Conservation (phyloP, 2,329 filamentous ascomycete genomes). For the Verticillium nonalfalfae region DNA sequence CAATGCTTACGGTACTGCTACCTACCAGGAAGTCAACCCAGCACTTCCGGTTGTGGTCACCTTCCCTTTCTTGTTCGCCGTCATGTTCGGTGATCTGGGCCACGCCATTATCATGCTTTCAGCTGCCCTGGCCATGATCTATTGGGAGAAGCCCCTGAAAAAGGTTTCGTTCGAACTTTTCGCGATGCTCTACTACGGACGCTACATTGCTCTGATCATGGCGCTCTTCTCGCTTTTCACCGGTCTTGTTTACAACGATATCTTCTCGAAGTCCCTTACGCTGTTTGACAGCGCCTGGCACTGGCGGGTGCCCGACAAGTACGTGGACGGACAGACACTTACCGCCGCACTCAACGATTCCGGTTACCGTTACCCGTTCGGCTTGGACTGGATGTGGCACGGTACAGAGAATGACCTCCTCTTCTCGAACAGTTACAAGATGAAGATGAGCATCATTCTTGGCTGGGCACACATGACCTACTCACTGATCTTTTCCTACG, state of each 20-base stretch:
- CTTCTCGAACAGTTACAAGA: constrained; percentile 98
- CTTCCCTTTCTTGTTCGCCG: constrained; percentile 98
- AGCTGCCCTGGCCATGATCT: constrained; percentile 86
- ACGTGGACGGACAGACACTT: constrained; percentile 58
- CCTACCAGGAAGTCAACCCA: constrained; percentile 96
- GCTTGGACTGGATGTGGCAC: constrained; percentile 95
- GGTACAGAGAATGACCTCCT: constrained; percentile 90
- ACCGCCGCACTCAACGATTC: constrained; percentile 58
- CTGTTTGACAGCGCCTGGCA: constrained; percentile 88
- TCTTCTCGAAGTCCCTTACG: constrained; percentile 89
- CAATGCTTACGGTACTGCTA: constrained; percentile 95
- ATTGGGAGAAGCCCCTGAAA: constrained; percentile 88
- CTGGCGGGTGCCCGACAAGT: constrained; percentile 62
- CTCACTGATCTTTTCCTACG: constrained; percentile 84
- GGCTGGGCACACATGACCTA: constrained; percentile 99
- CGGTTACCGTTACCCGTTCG: constrained; percentile 88
- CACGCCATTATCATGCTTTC: constrained; percentile 86
- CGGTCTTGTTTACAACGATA: constrained; percentile 94
- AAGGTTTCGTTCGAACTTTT: constrained; percentile 93
- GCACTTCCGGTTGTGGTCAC: constrained; percentile 93
- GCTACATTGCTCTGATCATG: constrained; percentile 99
- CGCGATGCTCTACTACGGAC: constrained; percentile 97
- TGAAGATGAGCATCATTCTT: constrained; percentile 98
- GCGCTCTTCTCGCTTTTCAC: constrained; percentile 95
- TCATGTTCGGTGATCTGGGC: constrained; percentile 99